phyloP scores from a whole-genome alignment of 2,329 filamentous ascomycete genomes.

The Emmonsiellopsis sp. region DNA sequence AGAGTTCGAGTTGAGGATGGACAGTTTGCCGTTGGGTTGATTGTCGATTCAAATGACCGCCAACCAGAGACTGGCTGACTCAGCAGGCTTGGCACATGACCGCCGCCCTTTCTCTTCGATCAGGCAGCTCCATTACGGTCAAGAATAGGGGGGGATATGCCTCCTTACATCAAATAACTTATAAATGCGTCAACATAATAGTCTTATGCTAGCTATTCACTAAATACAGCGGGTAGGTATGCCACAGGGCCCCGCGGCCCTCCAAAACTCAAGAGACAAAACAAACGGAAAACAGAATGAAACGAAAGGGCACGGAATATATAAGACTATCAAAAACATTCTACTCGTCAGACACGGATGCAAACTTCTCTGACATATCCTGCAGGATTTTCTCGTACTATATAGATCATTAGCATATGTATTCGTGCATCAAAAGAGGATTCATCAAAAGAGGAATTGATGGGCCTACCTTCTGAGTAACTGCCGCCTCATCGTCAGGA shows the following conservation, averaged over 20 bases:
- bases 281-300: neutral
- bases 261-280: neutral
- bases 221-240: neutral
- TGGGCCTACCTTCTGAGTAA: constrained; percentile 68
- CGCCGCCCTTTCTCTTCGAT: neutral
- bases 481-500: constrained; percentile 69
- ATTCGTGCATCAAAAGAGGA: neutral
- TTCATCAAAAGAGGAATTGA: constrained; percentile 5
- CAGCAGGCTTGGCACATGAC: neutral
- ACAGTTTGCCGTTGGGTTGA: neutral
- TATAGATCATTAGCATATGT: constrained; percentile 30
- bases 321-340: neutral
- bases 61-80: too few relatives aligned
- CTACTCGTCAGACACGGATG: constrained; percentile 90
- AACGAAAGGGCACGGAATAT: neutral
- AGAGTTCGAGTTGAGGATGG: neutral
- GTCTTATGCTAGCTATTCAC: neutral
- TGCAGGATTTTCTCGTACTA: constrained; percentile 89
- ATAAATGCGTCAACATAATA: neutral
- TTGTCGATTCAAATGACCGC: neutral
- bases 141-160: too few relatives aligned
- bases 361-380: constrained; percentile 94
- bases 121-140: neutral
- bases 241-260: neutral
- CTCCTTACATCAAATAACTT: neutral